phyloP scores from a whole-genome alignment of 306 rosid genomes.

The Calophaca sinica region DNA sequence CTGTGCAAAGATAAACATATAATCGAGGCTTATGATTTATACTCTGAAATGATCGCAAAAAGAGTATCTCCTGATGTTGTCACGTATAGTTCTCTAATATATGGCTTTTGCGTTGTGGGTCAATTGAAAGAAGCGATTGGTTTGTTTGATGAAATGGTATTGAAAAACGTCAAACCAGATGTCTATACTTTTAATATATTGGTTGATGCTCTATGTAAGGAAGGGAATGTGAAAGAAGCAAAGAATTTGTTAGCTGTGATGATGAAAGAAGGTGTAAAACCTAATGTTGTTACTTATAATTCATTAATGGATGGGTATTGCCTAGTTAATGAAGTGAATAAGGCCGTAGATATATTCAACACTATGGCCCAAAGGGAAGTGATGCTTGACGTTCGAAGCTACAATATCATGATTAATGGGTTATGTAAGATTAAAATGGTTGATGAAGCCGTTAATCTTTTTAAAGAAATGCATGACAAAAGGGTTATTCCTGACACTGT shows the following conservation, averaged over 20 bases:
- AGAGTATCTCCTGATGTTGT: conserved; percentile 28
- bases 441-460: conserved; percentile 37
- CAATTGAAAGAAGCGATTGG: conserved; percentile 31
- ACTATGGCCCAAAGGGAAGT: not conserved
- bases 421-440: conserved; percentile 18
- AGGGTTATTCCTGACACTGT: not conserved
- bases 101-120: conserved; percentile 25
- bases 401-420: not conserved
- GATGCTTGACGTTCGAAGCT: not conserved
- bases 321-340: not conserved
- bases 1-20: conserved; percentile 34
- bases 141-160: conserved; percentile 40
- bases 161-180: conserved; percentile 5
- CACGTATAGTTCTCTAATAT: conserved; percentile 1
- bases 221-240: conserved; percentile 26
- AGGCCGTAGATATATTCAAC: conserved; percentile 1
- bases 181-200: conserved; percentile 7
- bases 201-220: conserved; percentile 25
- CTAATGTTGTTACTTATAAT: conserved; percentile 34
- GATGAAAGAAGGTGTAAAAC: not conserved
- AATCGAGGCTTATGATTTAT: not conserved
- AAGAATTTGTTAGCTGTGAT: not conserved
- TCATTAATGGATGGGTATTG: conserved; percentile 39
- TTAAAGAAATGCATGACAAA: not conserved
- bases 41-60: conserved; percentile 28